Conservation (phyloP, 768 basidiomycete species). For the Boletales sp. region DNA sequence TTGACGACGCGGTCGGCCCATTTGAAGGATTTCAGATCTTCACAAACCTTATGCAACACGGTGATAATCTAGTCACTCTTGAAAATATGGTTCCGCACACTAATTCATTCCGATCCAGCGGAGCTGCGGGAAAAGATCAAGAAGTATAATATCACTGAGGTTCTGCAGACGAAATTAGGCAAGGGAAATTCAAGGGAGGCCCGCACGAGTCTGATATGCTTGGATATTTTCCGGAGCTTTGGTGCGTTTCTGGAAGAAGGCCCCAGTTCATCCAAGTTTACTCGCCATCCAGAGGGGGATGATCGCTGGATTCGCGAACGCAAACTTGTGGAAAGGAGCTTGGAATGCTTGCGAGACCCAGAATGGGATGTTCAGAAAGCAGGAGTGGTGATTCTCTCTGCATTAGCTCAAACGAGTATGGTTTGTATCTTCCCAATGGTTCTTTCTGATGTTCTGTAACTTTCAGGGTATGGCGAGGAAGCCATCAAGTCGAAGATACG, state of each 20-base stretch:
- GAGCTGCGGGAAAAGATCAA: neutral
- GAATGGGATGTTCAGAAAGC: constrained; percentile 20
- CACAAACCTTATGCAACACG: neutral
- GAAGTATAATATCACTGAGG: neutral
- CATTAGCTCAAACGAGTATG: constrained; percentile 18
- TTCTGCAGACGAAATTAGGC: neutral
- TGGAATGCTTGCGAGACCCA: neutral
- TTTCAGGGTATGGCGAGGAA: constrained; percentile 10
- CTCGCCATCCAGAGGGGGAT: neutral
- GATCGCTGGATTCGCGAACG: neutral
- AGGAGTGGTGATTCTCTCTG: constrained; percentile 17
- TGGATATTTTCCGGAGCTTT: constrained; percentile 6
- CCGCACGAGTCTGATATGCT: constrained; percentile 3
- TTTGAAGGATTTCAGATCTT: constrained; percentile 6
- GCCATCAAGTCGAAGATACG: constrained; percentile 3
- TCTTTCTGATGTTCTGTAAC: too few relatives aligned
- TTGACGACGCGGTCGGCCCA: constrained; percentile 2
- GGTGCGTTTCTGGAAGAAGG: neutral
- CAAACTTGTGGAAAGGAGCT: neutral
- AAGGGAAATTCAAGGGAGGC: neutral
- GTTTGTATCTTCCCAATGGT: neutral
- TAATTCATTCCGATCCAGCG: neutral
- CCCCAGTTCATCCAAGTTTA: neutral
- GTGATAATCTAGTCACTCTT: neutral
- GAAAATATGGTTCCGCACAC: neutral